A percentile compares a stretch with the other conserved stretches of the same genome.
These are phyloP conservation scores for Cucurbita moschata DNA, from an alignment of 306 rosid genomes.

Conservation along the genomic window DNA sequence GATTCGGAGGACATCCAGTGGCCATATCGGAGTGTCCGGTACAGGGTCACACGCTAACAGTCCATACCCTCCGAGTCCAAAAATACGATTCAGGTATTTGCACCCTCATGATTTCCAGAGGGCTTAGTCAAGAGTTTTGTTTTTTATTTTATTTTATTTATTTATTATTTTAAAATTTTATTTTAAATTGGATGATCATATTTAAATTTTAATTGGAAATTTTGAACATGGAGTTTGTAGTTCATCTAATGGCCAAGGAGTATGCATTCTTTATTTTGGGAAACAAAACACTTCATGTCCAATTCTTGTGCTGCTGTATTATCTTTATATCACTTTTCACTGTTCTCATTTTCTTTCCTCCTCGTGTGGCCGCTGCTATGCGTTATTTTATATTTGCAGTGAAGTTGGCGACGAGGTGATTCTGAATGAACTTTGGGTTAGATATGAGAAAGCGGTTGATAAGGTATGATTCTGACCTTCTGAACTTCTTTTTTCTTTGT, in stretches of 20 bases:
- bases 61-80: slow-evolving; percentile 54
- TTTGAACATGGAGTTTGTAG: neutral
- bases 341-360: neutral
- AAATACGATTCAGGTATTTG: slow-evolving; percentile 70
- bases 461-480: slow-evolving; percentile 41
- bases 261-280: neutral
- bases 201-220: neutral
- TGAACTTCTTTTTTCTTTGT: neutral
- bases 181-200: neutral
- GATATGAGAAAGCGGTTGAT: slow-evolving; percentile 52
- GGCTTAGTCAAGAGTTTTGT: too few relatives aligned
- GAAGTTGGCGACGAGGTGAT: slow-evolving; percentile 86
- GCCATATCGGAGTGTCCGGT: slow-evolving; percentile 38
- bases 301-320: neutral
- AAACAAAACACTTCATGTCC: neutral
- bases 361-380: neutral
- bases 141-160: too few relatives aligned
- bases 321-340: neutral
- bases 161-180: too few relatives aligned
- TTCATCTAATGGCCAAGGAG: neutral
- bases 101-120: neutral
- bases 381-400: slow-evolving; percentile 24
- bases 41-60: slow-evolving; percentile 48
- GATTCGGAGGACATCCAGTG: slow-evolving; percentile 77
- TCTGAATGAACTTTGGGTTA: slow-evolving; percentile 76